phyloP scores from a whole-genome alignment of 495 filamentous ascomycete genomes.

The Aspergillus affinis region DNA sequence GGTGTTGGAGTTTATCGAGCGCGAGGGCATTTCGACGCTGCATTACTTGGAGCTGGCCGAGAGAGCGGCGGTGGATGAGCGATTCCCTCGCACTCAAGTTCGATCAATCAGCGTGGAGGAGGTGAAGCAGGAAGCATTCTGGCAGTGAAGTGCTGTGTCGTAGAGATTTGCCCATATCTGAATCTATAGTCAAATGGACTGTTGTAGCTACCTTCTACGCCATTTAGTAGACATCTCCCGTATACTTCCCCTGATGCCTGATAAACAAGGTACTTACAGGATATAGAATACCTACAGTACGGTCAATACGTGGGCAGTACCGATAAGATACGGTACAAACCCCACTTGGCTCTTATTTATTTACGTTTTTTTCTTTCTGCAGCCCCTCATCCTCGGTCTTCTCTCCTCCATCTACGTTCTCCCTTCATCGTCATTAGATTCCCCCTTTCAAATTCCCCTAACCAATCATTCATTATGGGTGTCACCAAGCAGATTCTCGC shows the following conservation, averaged over 20 bases:
- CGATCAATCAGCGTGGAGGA: slow-evolving; percentile 23
- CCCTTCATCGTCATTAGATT: slow-evolving; percentile 2
- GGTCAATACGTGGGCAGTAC: neutral
- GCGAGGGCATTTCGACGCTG: slow-evolving; percentile 44
- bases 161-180: no score
- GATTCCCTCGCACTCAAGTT: slow-evolving; percentile 43
- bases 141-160: slow-evolving; percentile 2
- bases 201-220: no score
- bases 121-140: slow-evolving; percentile 31
- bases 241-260: no score
- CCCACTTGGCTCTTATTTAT: neutral
- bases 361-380: slow-evolving; percentile 2
- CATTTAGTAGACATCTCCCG: no score
- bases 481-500: slow-evolving; percentile 46
- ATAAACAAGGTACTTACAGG: no score
- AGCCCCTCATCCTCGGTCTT: neutral
- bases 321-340: neutral
- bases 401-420: slow-evolving; percentile 3
- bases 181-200: no score
- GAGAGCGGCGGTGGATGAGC: slow-evolving; percentile 28
- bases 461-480: slow-evolving; percentile 49
- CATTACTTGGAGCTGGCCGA: slow-evolving; percentile 38
- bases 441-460: neutral
- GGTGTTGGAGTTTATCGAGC: slow-evolving; percentile 57
- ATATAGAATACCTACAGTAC: no score